Percentiles rank a stretch among this genome's conserved stretches.
phyloP scores from a whole-genome alignment of 2,329 filamentous ascomycete species.

The Aspergillus sergii region DNA sequence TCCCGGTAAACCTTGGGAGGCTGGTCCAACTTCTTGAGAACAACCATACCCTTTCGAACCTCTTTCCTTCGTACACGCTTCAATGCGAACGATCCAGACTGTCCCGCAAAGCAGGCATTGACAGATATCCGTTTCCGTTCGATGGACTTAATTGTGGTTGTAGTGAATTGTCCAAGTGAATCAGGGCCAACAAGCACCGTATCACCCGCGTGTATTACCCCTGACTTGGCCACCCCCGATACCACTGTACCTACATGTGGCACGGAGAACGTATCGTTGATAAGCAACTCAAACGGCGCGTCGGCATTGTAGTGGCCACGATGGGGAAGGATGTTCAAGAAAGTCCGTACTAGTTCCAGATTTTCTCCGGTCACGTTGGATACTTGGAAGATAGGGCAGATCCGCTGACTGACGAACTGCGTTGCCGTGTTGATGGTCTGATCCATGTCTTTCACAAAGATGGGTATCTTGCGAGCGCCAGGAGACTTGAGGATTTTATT shows the following conservation, averaged over 20 bases:
- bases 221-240: conserved; percentile 85
- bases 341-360: conserved; percentile 85
- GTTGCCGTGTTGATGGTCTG: conserved; percentile 94
- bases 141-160: conserved; percentile 86
- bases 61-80: conserved; percentile 87
- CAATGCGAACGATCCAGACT: conserved; percentile 88
- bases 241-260: conserved; percentile 97
- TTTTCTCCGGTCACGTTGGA: conserved; percentile 96
- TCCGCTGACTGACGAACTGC: conserved; percentile 91
- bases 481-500: conserved; percentile 92
- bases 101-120: conserved; percentile 83
- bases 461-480: conserved; percentile 90
- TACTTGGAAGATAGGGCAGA: conserved; percentile 96
- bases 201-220: conserved; percentile 89
- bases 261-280: conserved; percentile 98
- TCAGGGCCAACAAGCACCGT: conserved; percentile 87
- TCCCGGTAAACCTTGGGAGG: conserved; percentile 73
- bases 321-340: conserved; percentile 92
- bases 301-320: conserved; percentile 89
- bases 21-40: conserved; percentile 79
- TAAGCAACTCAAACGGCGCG: conserved; percentile 88
- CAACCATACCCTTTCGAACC: conserved; percentile 97
- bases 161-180: conserved; percentile 83
- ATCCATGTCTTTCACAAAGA: conserved; percentile 89
- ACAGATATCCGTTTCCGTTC: conserved; percentile 91